A percentile compares a stretch with the other conserved stretches of the same genome.
phyloP scores from a whole-genome alignment of 2,329 filamentous ascomycete species.

The Alternaria dauci region DNA sequence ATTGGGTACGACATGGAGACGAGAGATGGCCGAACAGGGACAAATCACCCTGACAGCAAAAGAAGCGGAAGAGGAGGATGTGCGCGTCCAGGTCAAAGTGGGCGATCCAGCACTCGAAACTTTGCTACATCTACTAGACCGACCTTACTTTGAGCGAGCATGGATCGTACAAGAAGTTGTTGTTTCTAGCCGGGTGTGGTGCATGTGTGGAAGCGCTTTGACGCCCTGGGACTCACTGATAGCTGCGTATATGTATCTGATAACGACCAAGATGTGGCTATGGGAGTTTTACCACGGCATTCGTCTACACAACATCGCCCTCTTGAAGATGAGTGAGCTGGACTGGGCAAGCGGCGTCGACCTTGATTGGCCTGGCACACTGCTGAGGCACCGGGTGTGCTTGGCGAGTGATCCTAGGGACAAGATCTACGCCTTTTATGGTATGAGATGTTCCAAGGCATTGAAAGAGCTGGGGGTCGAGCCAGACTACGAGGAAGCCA shows the following conservation, averaged over 20 bases:
- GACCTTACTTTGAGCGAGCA: not conserved
- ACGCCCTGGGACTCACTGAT: no score
- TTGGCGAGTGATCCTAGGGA: not conserved
- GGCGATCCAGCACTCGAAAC: not conserved
- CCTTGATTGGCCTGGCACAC: not conserved
- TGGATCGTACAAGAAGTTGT: not conserved
- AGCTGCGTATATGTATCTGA: not conserved
- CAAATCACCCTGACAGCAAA: not conserved
- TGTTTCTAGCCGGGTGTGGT: not conserved
- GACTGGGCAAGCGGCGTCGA: not conserved
- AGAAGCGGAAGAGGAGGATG: not conserved
- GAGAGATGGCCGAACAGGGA: not conserved
- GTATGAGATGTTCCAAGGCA: not conserved
- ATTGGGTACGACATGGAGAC: not conserved
- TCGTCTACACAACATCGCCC: no score
- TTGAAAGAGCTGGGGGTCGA: not conserved
- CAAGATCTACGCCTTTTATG: not conserved
- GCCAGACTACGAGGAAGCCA: not conserved
- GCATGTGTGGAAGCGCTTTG: constrained; percentile 3
- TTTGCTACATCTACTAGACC: rapidly evolving
- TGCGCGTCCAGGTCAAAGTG: not conserved
- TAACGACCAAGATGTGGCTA: not conserved
- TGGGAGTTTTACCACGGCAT: not conserved
- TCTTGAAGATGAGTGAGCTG: not conserved
- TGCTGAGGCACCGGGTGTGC: not conserved